These are phyloP conservation scores for Metschnikowia chrysomelidarum DNA, from an alignment of 805 yeast species.

Conservation along the genomic window DNA sequence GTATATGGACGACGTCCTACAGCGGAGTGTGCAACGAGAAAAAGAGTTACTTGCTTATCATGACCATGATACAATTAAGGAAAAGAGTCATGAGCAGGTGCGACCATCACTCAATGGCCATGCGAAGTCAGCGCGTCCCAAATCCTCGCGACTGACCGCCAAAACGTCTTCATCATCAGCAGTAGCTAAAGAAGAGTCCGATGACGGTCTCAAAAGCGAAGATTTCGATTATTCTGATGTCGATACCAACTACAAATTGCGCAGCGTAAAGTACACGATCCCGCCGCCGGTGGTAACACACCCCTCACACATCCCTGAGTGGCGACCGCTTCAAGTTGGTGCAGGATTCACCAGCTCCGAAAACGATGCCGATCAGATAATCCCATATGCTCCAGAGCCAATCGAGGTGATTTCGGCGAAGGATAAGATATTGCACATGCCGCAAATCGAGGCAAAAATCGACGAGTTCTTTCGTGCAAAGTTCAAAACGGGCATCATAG, in stretches of 20 bases:
- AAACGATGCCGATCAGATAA: slow-evolving; percentile 18
- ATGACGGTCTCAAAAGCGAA: slow-evolving; percentile 1
- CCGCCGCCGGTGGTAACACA: slow-evolving; percentile 39
- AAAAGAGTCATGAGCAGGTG: background rate
- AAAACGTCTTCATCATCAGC: no score
- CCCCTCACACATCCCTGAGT: slow-evolving; percentile 44
- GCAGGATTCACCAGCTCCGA: slow-evolving; percentile 19
- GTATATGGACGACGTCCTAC: slow-evolving; percentile 30
- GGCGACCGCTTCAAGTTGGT: slow-evolving; percentile 32
- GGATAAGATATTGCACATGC: slow-evolving; percentile 30
- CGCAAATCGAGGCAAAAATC: slow-evolving; percentile 28
- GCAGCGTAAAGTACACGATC: slow-evolving; percentile 29
- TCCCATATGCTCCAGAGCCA: slow-evolving; percentile 20
- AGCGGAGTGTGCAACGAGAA: slow-evolving; percentile 24
- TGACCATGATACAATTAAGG: no score
- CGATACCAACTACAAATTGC: slow-evolving; percentile 26
- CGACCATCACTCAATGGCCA: background rate
- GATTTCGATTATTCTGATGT: slow-evolving; percentile 7
- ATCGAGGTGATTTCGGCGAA: slow-evolving; percentile 14
- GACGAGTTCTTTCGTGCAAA: slow-evolving; percentile 26
- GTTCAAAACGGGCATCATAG: slow-evolving; percentile 36
- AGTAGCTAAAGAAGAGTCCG: background rate
- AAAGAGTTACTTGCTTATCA: slow-evolving; percentile 18
- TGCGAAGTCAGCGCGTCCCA: no score
- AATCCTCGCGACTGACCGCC: slow-evolving; percentile 1